Evolutionary conservation across 139 green algal species (phyloP).

Genomic region (Haematococcus lacustris): DNA sequence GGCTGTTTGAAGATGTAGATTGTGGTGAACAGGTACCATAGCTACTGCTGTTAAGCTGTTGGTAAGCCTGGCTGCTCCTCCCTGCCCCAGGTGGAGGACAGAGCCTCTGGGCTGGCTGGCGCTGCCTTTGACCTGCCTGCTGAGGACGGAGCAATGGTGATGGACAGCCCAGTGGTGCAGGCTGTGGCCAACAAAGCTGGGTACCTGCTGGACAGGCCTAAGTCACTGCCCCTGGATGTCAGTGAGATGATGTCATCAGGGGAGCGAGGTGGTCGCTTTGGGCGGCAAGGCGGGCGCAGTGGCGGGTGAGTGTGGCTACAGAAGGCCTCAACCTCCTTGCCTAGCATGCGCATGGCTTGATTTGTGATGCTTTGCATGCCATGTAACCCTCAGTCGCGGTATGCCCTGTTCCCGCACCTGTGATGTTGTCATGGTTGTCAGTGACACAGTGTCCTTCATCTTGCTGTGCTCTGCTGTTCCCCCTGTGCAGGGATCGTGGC

Average conservation of each 20-base stretch:
- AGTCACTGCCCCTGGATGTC: constrained; percentile 29
- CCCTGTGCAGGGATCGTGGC: too few relatives aligned
- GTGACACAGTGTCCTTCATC: too few relatives aligned
- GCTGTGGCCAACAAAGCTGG: constrained; percentile 5
- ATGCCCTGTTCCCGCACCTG: too few relatives aligned
- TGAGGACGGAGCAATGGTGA: constrained; percentile 10
- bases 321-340: too few relatives aligned
- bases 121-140: constrained; percentile 79
- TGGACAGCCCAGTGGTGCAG: background rate
- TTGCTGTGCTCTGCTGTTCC: too few relatives aligned
- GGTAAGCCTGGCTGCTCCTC: background rate
- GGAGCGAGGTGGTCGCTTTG: background rate
- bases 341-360: too few relatives aligned
- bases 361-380: too few relatives aligned
- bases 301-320: too few relatives aligned
- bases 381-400: too few relatives aligned
- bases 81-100: background rate
- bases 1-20: constrained; percentile 31
- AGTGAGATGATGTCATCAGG: background rate
- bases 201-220: constrained; percentile 25
- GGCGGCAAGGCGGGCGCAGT: background rate
- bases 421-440: too few relatives aligned
- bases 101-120: constrained; percentile 21
- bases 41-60: background rate
- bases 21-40: constrained; percentile 3